Evolutionary conservation across 1,284 basidiomycete genomes (phyloP).

Genomic region (Heterobasidion parviporum): DNA sequence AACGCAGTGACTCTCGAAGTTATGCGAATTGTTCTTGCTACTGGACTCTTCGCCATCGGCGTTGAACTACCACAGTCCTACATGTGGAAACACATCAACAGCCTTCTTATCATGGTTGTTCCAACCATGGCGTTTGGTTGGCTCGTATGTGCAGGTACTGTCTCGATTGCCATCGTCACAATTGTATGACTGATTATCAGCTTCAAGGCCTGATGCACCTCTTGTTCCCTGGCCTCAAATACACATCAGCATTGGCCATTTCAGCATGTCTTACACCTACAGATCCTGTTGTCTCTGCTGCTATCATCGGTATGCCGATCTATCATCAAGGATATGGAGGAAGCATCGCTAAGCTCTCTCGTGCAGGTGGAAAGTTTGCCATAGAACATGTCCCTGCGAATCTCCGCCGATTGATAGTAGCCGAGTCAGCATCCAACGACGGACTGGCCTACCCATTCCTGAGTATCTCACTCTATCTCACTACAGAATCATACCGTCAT

Average conservation of each 20-base stretch:
- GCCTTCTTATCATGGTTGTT: slow-evolving; percentile 57
- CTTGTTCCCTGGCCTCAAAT: slow-evolving; percentile 34
- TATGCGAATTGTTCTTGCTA: slow-evolving; percentile 62
- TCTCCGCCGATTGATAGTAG: slow-evolving; percentile 79
- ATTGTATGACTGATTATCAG: too few relatives aligned
- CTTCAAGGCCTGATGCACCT: neutral
- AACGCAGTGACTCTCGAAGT: slow-evolving; percentile 74
- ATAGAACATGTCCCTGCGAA: slow-evolving; percentile 81
- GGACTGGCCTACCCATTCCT: slow-evolving; percentile 92
- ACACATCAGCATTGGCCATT: slow-evolving; percentile 74
- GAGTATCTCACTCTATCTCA: slow-evolving; percentile 81
- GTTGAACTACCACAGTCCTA: slow-evolving; percentile 66
- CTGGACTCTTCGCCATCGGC: slow-evolving; percentile 66
- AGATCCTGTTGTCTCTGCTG: slow-evolving; percentile 75
- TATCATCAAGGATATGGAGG: neutral
- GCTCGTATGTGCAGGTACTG: slow-evolving; percentile 53
- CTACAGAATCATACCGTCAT: slow-evolving; percentile 55
- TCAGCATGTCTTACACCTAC: slow-evolving; percentile 91
- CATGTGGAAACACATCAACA: slow-evolving; percentile 51
- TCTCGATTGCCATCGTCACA: too few relatives aligned
- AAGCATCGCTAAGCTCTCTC: slow-evolving; percentile 21
- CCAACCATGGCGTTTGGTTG: slow-evolving; percentile 67
- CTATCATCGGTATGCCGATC: slow-evolving; percentile 37
- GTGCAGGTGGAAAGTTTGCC: slow-evolving; percentile 82
- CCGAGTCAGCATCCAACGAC: slow-evolving; percentile 85